phyloP scores from a whole-genome alignment of 2,329 filamentous ascomycete species.

The Xylariaceae sp. region DNA sequence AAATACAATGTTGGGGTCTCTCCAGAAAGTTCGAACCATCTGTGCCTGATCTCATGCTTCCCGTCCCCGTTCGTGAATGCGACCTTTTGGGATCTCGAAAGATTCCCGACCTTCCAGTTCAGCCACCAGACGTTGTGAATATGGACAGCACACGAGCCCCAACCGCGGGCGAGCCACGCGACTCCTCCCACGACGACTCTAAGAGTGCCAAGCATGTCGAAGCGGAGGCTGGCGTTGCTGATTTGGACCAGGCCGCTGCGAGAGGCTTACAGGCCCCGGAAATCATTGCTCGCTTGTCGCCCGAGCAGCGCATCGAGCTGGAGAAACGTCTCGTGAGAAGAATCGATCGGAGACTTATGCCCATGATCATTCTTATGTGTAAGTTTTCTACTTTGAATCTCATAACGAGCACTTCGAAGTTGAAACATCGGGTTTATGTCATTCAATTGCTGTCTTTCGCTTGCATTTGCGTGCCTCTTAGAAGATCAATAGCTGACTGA shows the following conservation, averaged over 20 bases:
- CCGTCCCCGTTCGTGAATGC: too few relatives aligned
- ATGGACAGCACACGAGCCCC: too few relatives aligned
- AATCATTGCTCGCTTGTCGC: constrained; percentile 43
- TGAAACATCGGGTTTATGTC: too few relatives aligned
- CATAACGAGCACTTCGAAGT: too few relatives aligned
- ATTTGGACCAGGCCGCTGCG: constrained; percentile 22
- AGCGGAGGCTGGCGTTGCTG: constrained; percentile 14
- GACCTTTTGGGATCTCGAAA: too few relatives aligned
- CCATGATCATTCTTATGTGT: constrained; percentile 66
- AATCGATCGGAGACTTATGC: constrained; percentile 63
- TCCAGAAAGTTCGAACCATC: too few relatives aligned
- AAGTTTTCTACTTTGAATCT: constrained; percentile 9
- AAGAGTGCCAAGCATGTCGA: constrained; percentile 13
- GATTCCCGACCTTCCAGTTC: too few relatives aligned
- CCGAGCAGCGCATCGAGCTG: constrained; percentile 47
- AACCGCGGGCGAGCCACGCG: too few relatives aligned
- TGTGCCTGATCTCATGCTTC: too few relatives aligned
- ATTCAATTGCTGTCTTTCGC: too few relatives aligned
- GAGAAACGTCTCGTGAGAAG: constrained; percentile 61
- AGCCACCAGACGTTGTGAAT: too few relatives aligned
- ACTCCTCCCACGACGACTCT: constrained; percentile 14
- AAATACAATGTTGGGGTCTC: too few relatives aligned
- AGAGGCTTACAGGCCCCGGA: constrained; percentile 30
- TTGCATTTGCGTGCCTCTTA: background rate
- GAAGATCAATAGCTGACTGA: constrained; percentile 7